Percentiles rank a stretch among this genome's conserved stretches.
Conservation (phyloP, 352 stramenopile species). For the Phytophthora foliorum region DNA sequence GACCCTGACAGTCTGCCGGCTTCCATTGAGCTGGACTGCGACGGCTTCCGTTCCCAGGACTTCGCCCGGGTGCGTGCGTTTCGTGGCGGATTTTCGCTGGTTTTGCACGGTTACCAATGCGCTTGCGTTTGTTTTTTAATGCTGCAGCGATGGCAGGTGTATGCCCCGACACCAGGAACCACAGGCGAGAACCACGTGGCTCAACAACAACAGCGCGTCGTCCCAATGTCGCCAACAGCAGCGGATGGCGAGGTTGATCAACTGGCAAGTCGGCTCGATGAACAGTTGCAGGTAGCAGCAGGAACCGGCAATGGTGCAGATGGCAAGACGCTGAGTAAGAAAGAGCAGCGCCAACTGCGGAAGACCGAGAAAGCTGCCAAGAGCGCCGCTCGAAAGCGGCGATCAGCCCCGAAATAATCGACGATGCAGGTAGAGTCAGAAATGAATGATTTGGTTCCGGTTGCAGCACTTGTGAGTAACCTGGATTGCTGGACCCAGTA, state of each 20-base stretch:
- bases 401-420: constrained; percentile 29
- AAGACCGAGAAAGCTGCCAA: constrained; percentile 40
- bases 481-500: constrained; percentile 6
- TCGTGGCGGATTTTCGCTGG: constrained; percentile 19
- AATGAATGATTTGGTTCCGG: constrained; percentile 24
- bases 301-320: constrained; percentile 11
- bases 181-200: constrained; percentile 7
- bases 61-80: constrained; percentile 59
- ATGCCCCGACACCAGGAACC: constrained; percentile 11
- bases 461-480: constrained; percentile 6
- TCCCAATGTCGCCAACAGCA: constrained; percentile 18
- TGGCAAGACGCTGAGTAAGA: constrained; percentile 51
- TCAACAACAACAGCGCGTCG: constrained; percentile 14
- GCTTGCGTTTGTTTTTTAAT: constrained; percentile 12
- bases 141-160: constrained; percentile 44
- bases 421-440: constrained; percentile 7
- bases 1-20: constrained; percentile 42
- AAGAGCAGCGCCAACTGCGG: constrained; percentile 50
- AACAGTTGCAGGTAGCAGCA: constrained; percentile 33
- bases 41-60: constrained; percentile 67
- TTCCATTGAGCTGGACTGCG: constrained; percentile 64
- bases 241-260: constrained; percentile 18
- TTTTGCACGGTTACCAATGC: constrained; percentile 11
- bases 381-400: constrained; percentile 16
- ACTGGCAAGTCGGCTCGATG: constrained; percentile 28